Base-by-base conservation (phyloP, 2,329 filamentous ascomycete genomes). In the Epichloe scottii region DNA sequence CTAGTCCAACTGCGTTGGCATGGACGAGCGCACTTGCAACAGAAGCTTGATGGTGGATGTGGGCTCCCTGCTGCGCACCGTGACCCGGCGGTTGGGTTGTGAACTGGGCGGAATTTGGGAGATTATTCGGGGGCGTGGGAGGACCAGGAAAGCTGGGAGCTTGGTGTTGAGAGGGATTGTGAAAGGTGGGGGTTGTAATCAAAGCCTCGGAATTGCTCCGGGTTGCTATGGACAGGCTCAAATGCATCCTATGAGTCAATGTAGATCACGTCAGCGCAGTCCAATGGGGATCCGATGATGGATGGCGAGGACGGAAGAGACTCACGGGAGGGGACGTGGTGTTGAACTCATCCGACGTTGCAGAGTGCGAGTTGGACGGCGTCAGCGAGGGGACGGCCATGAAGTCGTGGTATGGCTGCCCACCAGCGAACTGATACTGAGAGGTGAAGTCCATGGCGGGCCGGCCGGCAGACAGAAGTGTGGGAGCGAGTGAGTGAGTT, bases 331-430 rank as follows among this genome's bases (percentile, higher is more conserved):
- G 46, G 14, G 52, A 49, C 4, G 49, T 46, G 46, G 45, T 51
- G 47, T 49, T 51, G 52, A 49, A 46, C 4, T 54, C 52, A 19
- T 54, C 52, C 26, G 49, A 53, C 5, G 35, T 19, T 4, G 42
- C 33, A 14, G 51, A 51, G 41, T 48, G 54, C 19, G 51, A 49
- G 45, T 54, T 48, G 51, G 76, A 77, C 33, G 77, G 76, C 55
- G 76, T 78, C 61, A 78, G 61, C 46, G 75, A 75, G 51, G 72
- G 67, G 50, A 79, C 72, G 56, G 71, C 68, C 62, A 79, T 71
- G 62, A 78, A 79, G 59, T 71, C 70, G 58, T 73, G 74, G 65
- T 76, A 78, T 47, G 73, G 67, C 66, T 76, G 73, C 53, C 68
- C 61, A 60, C 68, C 69, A 48, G 70, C 57, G 63, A 76, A 79